Percentiles rank a stretch among this genome's conserved stretches.
Conservation (phyloP, 78 protist species). For the Dictyostelium purpureum region DNA sequence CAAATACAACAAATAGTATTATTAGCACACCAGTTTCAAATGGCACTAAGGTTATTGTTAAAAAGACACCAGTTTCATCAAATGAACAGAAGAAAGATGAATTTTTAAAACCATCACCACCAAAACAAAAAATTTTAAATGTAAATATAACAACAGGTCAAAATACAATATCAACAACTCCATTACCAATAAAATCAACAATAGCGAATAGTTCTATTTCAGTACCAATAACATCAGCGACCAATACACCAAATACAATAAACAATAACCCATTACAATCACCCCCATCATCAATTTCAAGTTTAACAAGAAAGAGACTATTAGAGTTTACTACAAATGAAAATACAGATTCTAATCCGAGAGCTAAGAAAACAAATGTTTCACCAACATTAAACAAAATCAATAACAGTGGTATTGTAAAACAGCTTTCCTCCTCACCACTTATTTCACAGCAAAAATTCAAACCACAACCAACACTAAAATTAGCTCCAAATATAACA, state of each 20-base stretch:
- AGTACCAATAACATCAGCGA: neutral
- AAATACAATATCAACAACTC: neutral
- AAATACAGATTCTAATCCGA: slow-evolving; percentile 2
- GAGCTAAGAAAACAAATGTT: neutral
- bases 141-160: neutral
- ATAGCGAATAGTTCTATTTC: neutral
- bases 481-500: neutral
- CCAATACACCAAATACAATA: neutral
- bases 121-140: neutral
- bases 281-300: neutral
- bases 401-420: no score
- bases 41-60: neutral
- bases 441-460: neutral
- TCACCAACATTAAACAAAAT: no score
- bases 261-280: neutral
- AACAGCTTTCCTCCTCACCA: no score
- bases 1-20: neutral
- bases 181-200: neutral
- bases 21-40: neutral
- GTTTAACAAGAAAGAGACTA: neutral
- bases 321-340: neutral
- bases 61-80: neutral
- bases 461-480: neutral
- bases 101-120: no score
- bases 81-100: no score